Percentiles rank a stretch among this genome's conserved stretches.
phyloP scores from a whole-genome alignment of 371 early-diverging fungal species.

The Mucor saturninus region DNA sequence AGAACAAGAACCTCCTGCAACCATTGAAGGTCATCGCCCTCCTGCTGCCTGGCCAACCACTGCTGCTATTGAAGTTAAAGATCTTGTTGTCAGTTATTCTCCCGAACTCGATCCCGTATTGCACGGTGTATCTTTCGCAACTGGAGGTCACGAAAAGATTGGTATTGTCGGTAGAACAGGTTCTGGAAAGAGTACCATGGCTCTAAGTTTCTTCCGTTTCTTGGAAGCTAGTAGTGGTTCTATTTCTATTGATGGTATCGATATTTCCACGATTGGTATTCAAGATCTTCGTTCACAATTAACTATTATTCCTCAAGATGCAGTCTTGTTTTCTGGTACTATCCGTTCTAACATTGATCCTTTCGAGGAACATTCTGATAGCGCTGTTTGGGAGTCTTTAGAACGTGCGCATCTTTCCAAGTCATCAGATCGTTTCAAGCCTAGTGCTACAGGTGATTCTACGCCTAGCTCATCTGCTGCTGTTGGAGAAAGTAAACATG shows the following conservation, averaged over 20 bases:
- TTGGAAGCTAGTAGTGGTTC: slow-evolving; percentile 73
- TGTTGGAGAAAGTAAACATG: slow-evolving; percentile 39
- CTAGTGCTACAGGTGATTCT: slow-evolving; percentile 1
- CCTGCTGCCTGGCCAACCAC: slow-evolving; percentile 78
- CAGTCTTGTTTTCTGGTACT: slow-evolving; percentile 83
- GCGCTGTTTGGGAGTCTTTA: slow-evolving; percentile 75
- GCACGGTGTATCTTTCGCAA: slow-evolving; percentile 64
- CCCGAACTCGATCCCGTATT: slow-evolving; percentile 72
- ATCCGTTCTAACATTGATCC: slow-evolving; percentile 76
- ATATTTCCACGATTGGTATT: slow-evolving; percentile 76
- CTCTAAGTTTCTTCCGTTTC: slow-evolving; percentile 78
- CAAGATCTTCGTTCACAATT: slow-evolving; percentile 73
- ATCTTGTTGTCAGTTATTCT: slow-evolving; percentile 70
- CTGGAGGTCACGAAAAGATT: slow-evolving; percentile 72
- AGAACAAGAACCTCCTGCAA: slow-evolving; percentile 70
- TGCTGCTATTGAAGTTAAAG: slow-evolving; percentile 68
- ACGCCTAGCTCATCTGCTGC: slow-evolving; percentile 8
- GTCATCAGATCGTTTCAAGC: slow-evolving; percentile 18
- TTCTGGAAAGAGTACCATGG: slow-evolving; percentile 81
- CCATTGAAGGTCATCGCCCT: slow-evolving; percentile 47
- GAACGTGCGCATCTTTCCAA: slow-evolving; percentile 54
- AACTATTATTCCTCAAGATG: slow-evolving; percentile 86
- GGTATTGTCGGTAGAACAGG: slow-evolving; percentile 82
- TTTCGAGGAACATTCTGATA: slow-evolving; percentile 63
- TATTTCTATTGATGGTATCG: slow-evolving; percentile 79